phyloP scores from a whole-genome alignment of 2,329 filamentous ascomycete species.

The Grosmannia clavigera region DNA sequence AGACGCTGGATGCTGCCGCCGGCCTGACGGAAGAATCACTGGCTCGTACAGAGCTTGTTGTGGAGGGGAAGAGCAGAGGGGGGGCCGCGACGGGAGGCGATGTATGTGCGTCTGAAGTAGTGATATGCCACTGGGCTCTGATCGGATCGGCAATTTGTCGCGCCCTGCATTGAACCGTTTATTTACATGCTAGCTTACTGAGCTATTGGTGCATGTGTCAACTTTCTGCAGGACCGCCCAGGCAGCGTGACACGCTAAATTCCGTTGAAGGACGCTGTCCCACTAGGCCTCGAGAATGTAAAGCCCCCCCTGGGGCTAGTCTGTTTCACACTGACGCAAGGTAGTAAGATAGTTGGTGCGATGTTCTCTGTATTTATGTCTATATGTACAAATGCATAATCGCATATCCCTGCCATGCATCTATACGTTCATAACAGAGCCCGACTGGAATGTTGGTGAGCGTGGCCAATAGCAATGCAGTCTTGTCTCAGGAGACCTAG shows the following conservation, averaged over 20 bases:
- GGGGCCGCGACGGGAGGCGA: not conserved
- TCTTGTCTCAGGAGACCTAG: not conserved
- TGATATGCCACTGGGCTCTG: not conserved
- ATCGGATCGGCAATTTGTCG: not conserved
- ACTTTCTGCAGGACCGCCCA: not conserved
- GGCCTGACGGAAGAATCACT: not conserved
- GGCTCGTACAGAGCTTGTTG: not conserved
- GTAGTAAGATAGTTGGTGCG: not conserved
- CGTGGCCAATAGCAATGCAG: too few species aligned
- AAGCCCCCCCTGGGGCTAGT: not conserved
- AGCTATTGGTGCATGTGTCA: not conserved
- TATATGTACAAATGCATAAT: not conserved
- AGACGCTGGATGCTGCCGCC: not conserved
- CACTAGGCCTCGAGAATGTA: not conserved
- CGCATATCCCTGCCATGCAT: too few species aligned
- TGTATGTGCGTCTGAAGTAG: not conserved
- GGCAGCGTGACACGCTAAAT: not conserved
- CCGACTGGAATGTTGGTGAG: too few species aligned
- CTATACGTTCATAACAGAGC: too few species aligned
- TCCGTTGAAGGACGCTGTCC: not conserved
- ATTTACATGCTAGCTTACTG: not conserved
- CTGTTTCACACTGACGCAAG: not conserved
- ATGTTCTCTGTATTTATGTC: not conserved
- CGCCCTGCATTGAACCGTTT: not conserved
- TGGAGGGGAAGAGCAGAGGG: not conserved